Conservation (phyloP, 768 basidiomycete genomes). For the Cystobasidium tubakii region DNA sequence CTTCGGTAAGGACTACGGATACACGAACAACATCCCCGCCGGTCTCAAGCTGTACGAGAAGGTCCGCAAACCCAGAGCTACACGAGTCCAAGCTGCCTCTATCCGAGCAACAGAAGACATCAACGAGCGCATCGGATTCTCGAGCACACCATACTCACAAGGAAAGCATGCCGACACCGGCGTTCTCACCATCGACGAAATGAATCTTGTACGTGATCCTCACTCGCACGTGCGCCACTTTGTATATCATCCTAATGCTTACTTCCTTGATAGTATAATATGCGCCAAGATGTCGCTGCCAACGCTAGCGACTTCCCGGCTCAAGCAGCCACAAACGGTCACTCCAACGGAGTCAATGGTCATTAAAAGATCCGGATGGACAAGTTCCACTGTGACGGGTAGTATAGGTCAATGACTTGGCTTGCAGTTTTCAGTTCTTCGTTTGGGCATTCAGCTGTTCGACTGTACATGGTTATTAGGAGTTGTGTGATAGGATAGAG, state of each 20-base stretch:
- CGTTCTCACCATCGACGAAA: constrained; percentile 33
- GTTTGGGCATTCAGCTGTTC: constrained; percentile 20
- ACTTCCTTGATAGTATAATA: constrained; percentile 9
- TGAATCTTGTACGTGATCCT: constrained; percentile 34
- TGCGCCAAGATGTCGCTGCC: constrained; percentile 18
- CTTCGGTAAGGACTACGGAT: constrained; percentile 52
- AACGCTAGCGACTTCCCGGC: constrained; percentile 15
- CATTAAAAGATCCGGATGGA: background rate
- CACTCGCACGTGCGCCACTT: no score
- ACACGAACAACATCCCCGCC: constrained; percentile 39
- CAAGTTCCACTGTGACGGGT: background rate
- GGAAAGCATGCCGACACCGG: constrained; percentile 31
- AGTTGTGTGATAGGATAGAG: background rate
- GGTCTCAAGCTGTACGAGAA: constrained; percentile 43
- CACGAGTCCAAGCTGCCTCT: constrained; percentile 40
- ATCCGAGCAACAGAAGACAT: constrained; percentile 43
- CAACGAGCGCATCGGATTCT: constrained; percentile 45
- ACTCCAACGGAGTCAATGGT: constrained; percentile 7
- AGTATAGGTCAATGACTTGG: background rate
- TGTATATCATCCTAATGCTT: background rate
- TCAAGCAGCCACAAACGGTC: constrained; percentile 6
- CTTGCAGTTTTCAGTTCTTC: constrained; percentile 11
- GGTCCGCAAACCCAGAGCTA: constrained; percentile 43
- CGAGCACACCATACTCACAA: constrained; percentile 34
- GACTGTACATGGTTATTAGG: constrained; percentile 10